Conservation (phyloP, 805 yeast genomes). For the Nakazawaea ishiwadae region DNA sequence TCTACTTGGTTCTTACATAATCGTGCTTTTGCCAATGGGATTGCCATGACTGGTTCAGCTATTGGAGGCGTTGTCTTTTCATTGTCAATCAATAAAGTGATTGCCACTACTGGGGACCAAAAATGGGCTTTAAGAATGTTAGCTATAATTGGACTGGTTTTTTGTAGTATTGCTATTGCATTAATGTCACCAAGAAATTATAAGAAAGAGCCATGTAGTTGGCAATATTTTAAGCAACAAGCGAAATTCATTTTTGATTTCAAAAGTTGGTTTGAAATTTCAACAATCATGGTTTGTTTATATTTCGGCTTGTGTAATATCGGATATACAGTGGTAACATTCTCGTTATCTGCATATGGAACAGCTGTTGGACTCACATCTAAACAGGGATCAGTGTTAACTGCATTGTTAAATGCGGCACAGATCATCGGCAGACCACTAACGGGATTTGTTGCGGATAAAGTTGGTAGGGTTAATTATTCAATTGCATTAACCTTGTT, state of each 20-base stretch:
- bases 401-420: conserved; percentile 41
- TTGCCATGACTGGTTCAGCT: conserved; percentile 48
- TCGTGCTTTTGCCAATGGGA: conserved; percentile 43
- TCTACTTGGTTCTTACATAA: conserved; percentile 47
- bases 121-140: conserved; percentile 43
- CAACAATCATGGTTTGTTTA: conserved; percentile 17
- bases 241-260: conserved; percentile 24
- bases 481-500: conserved; percentile 32
- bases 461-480: conserved; percentile 41
- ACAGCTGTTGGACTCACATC: conserved; percentile 41
- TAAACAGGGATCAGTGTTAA: conserved; percentile 39
- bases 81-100: conserved; percentile 35
- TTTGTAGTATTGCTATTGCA: conserved; percentile 9
- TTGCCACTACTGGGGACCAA: conserved; percentile 35
- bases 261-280: background rate
- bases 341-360: conserved; percentile 45
- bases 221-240: conserved; percentile 19
- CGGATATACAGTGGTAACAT: conserved; percentile 37
- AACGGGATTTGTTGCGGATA: conserved; percentile 43
- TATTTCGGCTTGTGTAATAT: conserved; percentile 26
- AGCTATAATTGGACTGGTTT: conserved; percentile 24
- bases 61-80: conserved; percentile 47
- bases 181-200: conserved; percentile 19
- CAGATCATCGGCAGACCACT: conserved; percentile 48
- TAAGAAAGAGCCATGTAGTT: conserved; percentile 16